These are phyloP conservation scores for Apiosordaria backusii DNA, from an alignment of 495 filamentous ascomycete genomes.

Conservation along the genomic window DNA sequence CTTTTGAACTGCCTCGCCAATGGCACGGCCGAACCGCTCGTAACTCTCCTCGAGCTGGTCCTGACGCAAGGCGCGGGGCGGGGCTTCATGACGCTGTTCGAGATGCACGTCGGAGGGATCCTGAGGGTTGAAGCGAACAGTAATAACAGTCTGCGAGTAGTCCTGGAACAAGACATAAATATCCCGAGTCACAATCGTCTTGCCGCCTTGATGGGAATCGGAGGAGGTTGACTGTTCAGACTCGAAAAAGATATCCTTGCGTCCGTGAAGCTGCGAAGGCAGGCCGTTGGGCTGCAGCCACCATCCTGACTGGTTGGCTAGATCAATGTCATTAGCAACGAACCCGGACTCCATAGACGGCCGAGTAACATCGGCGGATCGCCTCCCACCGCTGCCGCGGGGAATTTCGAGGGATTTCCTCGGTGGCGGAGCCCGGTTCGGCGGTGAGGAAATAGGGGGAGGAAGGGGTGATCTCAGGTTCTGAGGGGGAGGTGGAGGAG, in stretches of 20 bases:
- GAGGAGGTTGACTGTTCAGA: conserved; percentile 70
- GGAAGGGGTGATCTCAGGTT: conserved; percentile 46
- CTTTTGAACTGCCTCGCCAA: conserved; percentile 61
- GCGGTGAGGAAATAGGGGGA: conserved; percentile 43
- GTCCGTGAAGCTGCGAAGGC: conserved; percentile 75
- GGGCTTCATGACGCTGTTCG: conserved; percentile 83
- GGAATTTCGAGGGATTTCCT: conserved; percentile 70
- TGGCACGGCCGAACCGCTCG: conserved; percentile 67
- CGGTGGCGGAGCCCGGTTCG: conserved; percentile 8
- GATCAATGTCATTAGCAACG: conserved; percentile 83
- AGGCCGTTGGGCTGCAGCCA: conserved; percentile 73
- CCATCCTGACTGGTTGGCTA: conserved; percentile 70
- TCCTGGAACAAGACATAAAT: conserved; percentile 87
- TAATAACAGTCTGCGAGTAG: conserved; percentile 92
- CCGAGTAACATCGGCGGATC: conserved; percentile 65
- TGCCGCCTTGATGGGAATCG: conserved; percentile 57
- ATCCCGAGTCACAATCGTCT: conserved; percentile 67
- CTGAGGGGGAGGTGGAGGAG: conserved; percentile 21
- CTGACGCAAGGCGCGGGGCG: conserved; percentile 80
- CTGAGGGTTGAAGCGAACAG: conserved; percentile 70
- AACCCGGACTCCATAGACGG: conserved; percentile 68
- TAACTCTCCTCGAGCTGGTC: conserved; percentile 89
- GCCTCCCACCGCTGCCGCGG: conserved; percentile 50
- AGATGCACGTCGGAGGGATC: conserved; percentile 67
- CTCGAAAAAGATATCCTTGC: conserved; percentile 80